Base-by-base conservation (phyloP, 768 basidiomycete genomes). In the Phanerochaete sordida region DNA sequence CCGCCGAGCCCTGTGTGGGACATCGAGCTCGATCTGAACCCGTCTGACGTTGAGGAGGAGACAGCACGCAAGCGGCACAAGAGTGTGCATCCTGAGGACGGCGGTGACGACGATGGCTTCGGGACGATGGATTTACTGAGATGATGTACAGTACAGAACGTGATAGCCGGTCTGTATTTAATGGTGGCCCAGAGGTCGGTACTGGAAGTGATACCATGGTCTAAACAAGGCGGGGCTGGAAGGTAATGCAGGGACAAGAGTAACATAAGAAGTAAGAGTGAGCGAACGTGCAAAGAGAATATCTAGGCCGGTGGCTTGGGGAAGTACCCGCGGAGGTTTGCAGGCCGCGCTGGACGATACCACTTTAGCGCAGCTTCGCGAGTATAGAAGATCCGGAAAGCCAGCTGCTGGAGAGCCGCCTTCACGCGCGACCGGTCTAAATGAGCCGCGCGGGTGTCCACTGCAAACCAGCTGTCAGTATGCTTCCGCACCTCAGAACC, bases 371-470 rank as follows among this genome's bases (percentile, higher is more conserved):
- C 67, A 9, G 74, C 74, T 53, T 66, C 62, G 8, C 81, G 84
- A 64, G 89, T 86, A 66, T 87, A 90, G 66, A 82, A 70, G 13
- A 91, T 72, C 24, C 85, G 81, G 75, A 87, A 79, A 9, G 81
- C 76, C 15, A 90, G 70, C 46, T 81, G 82, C 67, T 91, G 87
- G 51, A 91, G 71, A 0, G 81, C 79, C 2, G 84, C 86, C 65
- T 92, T 93, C 3, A 84, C 80, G 58, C 87, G 80, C 2, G 90
- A 90, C 49, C 91, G 84, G 62, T 91, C 90, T 33, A 93, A 77
- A 70, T 89, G 83, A 1, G 86, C 84, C 27, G 87, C 89, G 48
- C 88, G 86, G 2, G 84, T 85, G 68, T 92, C 90, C 48, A 82
- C 88, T 90, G 60, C 45, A 35, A 64, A 33, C 16, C 21, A 48